Conservation (phyloP, 2,329 filamentous ascomycete genomes). For the Penicillium sp. region DNA sequence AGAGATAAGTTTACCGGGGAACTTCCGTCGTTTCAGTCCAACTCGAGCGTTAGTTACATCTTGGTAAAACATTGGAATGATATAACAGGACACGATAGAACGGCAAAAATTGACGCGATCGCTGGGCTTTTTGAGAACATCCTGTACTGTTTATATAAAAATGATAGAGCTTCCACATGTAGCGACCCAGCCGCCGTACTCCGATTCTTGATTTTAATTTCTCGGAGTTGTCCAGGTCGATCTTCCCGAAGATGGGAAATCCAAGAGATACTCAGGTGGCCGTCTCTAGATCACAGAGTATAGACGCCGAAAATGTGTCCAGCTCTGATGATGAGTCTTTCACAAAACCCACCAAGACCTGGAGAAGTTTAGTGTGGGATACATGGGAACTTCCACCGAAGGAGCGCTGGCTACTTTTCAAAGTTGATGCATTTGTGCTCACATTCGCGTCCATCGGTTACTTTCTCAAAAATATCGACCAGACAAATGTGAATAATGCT, state of each 20-base stretch:
- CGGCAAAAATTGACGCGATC: not conserved
- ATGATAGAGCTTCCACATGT: not conserved
- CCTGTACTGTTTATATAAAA: not conserved
- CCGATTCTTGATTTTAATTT: not conserved
- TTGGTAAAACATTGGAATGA: not conserved
- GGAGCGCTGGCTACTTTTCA: conserved; percentile 31
- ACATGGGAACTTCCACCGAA: conserved; percentile 23
- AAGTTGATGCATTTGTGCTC: conserved; percentile 32
- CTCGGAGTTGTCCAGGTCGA: not conserved
- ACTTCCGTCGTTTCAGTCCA: not conserved
- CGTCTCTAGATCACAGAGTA: not conserved
- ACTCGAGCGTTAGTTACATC: not conserved
- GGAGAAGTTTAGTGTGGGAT: conserved; percentile 28
- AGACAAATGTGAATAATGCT: conserved; percentile 47
- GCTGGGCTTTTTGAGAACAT: not conserved
- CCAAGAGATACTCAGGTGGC: not conserved
- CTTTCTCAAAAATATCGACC: conserved; percentile 40
- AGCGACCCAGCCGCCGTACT: not conserved
- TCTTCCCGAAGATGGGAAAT: not conserved
- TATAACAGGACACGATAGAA: not conserved
- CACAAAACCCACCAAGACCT: conserved; percentile 12
- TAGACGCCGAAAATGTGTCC: conserved; percentile 2
- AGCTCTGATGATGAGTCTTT: not conserved
- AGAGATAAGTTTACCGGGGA: not conserved
- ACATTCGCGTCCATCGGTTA: conserved; percentile 32